These are phyloP conservation scores for Incumbomyces lentus DNA, from an alignment of 2,329 filamentous ascomycete genomes.

Conservation along the genomic window DNA sequence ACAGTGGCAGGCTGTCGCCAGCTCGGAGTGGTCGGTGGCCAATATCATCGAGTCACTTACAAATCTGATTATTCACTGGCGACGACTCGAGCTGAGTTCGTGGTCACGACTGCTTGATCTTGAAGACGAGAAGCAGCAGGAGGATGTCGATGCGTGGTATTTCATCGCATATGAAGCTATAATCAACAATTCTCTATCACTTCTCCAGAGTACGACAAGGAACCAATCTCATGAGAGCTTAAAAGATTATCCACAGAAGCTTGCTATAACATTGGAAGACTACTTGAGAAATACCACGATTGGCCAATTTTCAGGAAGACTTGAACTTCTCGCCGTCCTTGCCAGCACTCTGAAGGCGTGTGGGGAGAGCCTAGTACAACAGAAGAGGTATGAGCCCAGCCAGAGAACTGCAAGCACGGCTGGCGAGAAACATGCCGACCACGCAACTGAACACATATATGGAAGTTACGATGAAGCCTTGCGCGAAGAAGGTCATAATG, in stretches of 20 bases:
- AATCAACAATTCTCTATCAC: constrained; percentile 61
- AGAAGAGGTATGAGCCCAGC: constrained; percentile 40
- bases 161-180: constrained; percentile 90
- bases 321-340: constrained; percentile 56
- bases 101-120: constrained; percentile 84
- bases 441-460: background rate
- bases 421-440: background rate
- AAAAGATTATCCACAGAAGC: constrained; percentile 34
- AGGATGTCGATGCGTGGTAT: constrained; percentile 85
- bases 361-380: constrained; percentile 7
- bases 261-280: constrained; percentile 64
- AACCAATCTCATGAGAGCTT: constrained; percentile 48
- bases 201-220: constrained; percentile 49
- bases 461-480: background rate
- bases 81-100: constrained; percentile 79
- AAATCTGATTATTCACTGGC: constrained; percentile 73
- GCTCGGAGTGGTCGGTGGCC: constrained; percentile 61
- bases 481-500: background rate
- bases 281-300: constrained; percentile 73
- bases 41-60: constrained; percentile 68
- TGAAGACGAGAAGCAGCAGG: constrained; percentile 63
- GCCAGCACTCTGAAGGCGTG: constrained; percentile 48
- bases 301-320: constrained; percentile 66
- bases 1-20: constrained; percentile 93
- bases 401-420: background rate